These are phyloP conservation scores for Aspergillus asperescens DNA, from an alignment of 495 filamentous ascomycete species.

Conservation along the genomic window DNA sequence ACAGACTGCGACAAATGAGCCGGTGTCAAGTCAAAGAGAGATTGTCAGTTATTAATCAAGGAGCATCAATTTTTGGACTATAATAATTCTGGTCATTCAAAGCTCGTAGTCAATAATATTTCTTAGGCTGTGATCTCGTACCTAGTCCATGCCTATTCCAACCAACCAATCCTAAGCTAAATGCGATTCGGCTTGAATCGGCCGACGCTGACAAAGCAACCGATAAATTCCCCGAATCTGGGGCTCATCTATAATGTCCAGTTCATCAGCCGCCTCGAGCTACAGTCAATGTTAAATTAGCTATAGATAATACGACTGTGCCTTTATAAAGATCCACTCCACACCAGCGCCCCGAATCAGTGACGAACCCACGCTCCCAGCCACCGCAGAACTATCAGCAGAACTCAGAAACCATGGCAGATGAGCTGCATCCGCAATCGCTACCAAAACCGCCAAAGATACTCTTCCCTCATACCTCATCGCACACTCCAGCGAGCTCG, in stretches of 20 bases:
- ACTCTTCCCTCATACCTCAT: constrained; percentile 5
- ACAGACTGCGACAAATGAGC: background rate
- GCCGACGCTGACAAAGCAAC: constrained; percentile 17
- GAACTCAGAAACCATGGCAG: background rate
- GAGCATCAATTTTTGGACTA: too few species aligned
- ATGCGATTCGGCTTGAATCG: constrained; percentile 9
- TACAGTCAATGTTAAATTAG: too few species aligned
- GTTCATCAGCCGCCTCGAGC: too few species aligned
- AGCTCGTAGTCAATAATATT: too few species aligned
- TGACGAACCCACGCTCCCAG: background rate
- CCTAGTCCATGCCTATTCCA: background rate
- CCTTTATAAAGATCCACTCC: background rate
- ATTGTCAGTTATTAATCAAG: too few species aligned
- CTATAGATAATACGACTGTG: background rate
- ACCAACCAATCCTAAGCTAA: background rate
- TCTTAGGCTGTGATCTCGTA: too few species aligned
- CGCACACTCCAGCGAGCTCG: constrained; percentile 15
- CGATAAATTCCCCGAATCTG: background rate
- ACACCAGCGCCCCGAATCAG: background rate
- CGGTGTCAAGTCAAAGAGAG: too few species aligned
- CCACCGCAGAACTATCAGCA: background rate
- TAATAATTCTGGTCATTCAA: background rate
- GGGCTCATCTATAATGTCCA: constrained; percentile 1
- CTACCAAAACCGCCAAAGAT: constrained; percentile 1
- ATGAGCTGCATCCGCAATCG: constrained; percentile 9